Evolutionary conservation across 441 rosid species (phyloP).

Genomic region (Populus hybrid): DNA sequence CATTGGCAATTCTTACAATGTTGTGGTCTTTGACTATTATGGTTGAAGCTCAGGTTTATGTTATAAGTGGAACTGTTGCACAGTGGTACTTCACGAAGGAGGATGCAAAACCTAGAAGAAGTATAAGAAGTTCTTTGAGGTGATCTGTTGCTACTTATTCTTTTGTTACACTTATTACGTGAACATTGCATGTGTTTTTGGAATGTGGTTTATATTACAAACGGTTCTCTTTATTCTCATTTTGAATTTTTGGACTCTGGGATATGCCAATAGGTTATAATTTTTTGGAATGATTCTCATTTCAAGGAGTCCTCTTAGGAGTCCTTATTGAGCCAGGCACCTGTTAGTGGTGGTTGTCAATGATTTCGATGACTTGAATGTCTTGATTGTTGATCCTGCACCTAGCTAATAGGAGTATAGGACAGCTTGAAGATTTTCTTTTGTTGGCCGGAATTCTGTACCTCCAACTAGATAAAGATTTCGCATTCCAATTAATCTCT

Average conservation of each 20-base stretch:
- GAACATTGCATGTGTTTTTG: slow-evolving; percentile 1
- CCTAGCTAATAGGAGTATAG: neutral
- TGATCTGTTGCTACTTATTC: slow-evolving; percentile 21
- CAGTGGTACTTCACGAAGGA: slow-evolving; percentile 89
- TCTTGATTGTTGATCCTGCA: neutral
- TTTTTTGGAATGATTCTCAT: too few species aligned
- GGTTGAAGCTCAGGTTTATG: slow-evolving; percentile 84
- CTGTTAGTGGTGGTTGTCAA: neutral
- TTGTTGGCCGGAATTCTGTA: neutral
- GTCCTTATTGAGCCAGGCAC: neutral
- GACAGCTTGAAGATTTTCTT: neutral
- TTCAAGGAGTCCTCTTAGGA: neutral
- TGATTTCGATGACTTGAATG: neutral
- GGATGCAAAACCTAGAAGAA: slow-evolving; percentile 53
- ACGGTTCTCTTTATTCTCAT: neutral
- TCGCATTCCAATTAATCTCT: neutral
- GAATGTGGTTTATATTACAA: neutral
- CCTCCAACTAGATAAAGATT: neutral
- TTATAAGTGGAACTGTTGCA: slow-evolving; percentile 75
- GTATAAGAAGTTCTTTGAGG: slow-evolving; percentile 80
- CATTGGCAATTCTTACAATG: slow-evolving; percentile 76
- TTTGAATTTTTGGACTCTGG: neutral
- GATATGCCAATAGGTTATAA: neutral
- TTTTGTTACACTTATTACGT: neutral
- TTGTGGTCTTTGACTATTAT: slow-evolving; percentile 72